A percentile compares a stretch with the other conserved stretches of the same genome.
These are phyloP conservation scores for Fusarium sambucinum DNA, from an alignment of 2,329 filamentous ascomycete species.

Conservation along the genomic window DNA sequence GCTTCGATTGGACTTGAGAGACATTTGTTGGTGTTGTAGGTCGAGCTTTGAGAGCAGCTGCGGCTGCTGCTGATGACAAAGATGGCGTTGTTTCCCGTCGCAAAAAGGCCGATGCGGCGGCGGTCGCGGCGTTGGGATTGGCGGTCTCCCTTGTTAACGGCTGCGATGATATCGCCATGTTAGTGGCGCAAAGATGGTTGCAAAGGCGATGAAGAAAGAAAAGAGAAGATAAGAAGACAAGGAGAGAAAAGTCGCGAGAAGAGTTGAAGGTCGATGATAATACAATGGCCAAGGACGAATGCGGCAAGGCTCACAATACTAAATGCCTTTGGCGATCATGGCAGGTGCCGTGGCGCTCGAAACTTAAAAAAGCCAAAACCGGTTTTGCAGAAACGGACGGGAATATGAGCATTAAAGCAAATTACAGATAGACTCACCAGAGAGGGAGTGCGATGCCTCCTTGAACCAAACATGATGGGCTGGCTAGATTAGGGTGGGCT, in stretches of 20 bases:
- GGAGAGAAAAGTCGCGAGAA: neutral
- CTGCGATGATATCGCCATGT: conserved; percentile 58
- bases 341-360: conserved; percentile 28
- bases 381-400: conserved; percentile 28
- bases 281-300: conserved; percentile 12
- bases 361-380: conserved; percentile 46
- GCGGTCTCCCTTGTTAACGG: conserved; percentile 73
- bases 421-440: conserved; percentile 58
- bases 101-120: conserved; percentile 84
- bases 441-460: conserved; percentile 62
- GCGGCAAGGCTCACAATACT: conserved; percentile 10
- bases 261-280: neutral
- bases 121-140: conserved; percentile 80
- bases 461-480: conserved; percentile 63
- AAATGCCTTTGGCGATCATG: conserved; percentile 15
- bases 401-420: conserved; percentile 8
- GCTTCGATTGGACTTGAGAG: conserved; percentile 87
- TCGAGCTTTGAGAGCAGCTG: conserved; percentile 82
- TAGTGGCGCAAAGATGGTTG: conserved; percentile 31
- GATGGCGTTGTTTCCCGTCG: conserved; percentile 72
- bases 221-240: neutral
- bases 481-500: conserved; percentile 17
- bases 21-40: conserved; percentile 83
- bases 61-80: conserved; percentile 87
- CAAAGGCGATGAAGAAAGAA: neutral